Evolutionary conservation across 495 filamentous ascomycete species (phyloP).

Genomic region (Staphylotrichum tortipilum): DNA sequence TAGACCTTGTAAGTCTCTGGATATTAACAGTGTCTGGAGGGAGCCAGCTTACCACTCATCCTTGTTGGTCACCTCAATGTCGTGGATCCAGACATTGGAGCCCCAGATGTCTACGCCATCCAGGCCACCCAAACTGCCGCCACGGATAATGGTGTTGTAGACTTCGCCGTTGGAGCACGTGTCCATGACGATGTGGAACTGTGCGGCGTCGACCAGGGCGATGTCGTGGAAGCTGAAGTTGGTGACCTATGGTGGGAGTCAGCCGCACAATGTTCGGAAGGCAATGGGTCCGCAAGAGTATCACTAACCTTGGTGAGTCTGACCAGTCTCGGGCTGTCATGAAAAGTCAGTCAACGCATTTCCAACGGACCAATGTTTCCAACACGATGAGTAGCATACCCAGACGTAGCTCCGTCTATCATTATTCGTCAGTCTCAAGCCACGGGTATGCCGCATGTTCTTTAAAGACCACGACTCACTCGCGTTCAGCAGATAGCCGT

Average conservation of each 20-base stretch:
- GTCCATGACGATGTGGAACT: neutral
- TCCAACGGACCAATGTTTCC: too few relatives aligned
- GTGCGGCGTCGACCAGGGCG: neutral
- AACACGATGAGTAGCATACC: too few relatives aligned
- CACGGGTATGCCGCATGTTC: too few relatives aligned
- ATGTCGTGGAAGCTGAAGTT: neutral
- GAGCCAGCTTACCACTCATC: neutral
- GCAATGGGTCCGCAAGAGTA: neutral
- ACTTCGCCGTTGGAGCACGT: neutral
- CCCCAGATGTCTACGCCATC: neutral
- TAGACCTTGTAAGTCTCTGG: neutral
- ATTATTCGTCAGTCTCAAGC: neutral
- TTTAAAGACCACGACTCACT: neutral
- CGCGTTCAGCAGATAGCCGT: neutral
- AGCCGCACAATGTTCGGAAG: neutral
- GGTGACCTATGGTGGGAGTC: neutral
- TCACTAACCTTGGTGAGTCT: neutral
- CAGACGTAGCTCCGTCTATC: neutral
- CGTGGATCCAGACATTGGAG: neutral
- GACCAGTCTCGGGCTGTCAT: neutral
- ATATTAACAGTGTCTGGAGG: too few relatives aligned
- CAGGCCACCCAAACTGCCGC: neutral
- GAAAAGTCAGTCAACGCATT: neutral
- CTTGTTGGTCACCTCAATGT: neutral
- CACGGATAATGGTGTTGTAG: neutral